phyloP scores from a whole-genome alignment of 306 rosid species.

The Castanea crenata region DNA sequence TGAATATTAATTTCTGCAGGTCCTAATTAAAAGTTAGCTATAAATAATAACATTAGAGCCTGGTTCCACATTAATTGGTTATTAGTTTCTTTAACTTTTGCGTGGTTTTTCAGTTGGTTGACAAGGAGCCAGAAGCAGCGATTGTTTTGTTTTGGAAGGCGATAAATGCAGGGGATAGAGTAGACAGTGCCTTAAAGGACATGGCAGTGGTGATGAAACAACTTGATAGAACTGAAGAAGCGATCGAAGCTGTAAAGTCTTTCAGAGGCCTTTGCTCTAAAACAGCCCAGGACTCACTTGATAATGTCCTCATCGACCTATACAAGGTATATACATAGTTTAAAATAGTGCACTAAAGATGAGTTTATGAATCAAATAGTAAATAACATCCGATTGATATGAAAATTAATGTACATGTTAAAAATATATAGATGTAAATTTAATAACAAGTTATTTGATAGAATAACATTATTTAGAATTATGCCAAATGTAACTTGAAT shows the following conservation, averaged over 20 bases:
- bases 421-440: no score
- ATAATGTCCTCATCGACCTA: slow-evolving; percentile 82
- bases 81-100: not conserved
- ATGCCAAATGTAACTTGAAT: fast-evolving
- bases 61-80: no score
- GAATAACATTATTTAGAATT: no score
- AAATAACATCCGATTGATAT: no score
- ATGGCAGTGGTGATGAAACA: slow-evolving; percentile 98
- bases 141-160: slow-evolving; percentile 82
- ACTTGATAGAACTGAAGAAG: slow-evolving; percentile 78
- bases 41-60: no score
- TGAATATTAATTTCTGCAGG: no score
- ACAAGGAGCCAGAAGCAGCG: slow-evolving; percentile 80
- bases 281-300: slow-evolving; percentile 93
- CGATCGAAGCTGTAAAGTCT: slow-evolving; percentile 84
- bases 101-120: slow-evolving; percentile 47
- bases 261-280: slow-evolving; percentile 67
- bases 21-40: no score
- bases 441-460: no score
- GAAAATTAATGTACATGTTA: no score
- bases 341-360: fast-evolving
- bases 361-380: fast-evolving
- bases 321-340: slow-evolving; percentile 55
- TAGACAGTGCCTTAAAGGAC: slow-evolving; percentile 89
- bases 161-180: slow-evolving; percentile 77